Evolutionary conservation across 768 basidiomycete genomes (phyloP).

Genomic region (Pisolithus sp.): DNA sequence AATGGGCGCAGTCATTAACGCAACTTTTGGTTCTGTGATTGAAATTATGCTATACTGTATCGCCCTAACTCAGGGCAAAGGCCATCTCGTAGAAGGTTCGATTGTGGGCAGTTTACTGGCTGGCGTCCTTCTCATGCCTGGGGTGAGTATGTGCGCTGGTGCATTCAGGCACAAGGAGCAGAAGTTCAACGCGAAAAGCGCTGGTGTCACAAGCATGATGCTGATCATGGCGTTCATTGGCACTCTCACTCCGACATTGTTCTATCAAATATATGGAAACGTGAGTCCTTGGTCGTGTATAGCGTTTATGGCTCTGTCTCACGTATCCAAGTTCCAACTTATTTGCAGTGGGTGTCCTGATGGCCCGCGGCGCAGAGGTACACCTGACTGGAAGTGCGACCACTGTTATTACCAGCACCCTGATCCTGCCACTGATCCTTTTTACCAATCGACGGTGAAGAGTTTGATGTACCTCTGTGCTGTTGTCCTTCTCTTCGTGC

Average conservation of each 20-base stretch:
- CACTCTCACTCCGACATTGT: constrained; percentile 88
- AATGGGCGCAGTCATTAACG: constrained; percentile 99
- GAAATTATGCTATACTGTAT: constrained; percentile 92
- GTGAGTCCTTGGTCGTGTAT: constrained; percentile 43
- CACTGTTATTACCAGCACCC: constrained; percentile 95
- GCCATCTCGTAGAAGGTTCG: constrained; percentile 91
- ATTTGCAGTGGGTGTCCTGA: constrained; percentile 77
- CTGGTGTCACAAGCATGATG: constrained; percentile 98
- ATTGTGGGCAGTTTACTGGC: constrained; percentile 94
- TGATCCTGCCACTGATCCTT: constrained; percentile 87
- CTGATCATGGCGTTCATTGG: constrained; percentile 99
- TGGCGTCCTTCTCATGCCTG: constrained; percentile 95
- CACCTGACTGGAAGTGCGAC: constrained; percentile 70
- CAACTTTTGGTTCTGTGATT: constrained; percentile 97
- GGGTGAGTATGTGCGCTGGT: constrained; percentile 89
- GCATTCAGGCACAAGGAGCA: constrained; percentile 90
- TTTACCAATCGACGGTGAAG: constrained; percentile 95
- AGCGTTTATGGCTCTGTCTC: constrained; percentile 2
- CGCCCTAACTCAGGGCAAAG: constrained; percentile 85
- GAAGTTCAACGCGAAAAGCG: constrained; percentile 98
- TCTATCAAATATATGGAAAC: constrained; percentile 97
- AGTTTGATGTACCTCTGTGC: constrained; percentile 96
- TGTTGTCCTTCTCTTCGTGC: constrained; percentile 77
- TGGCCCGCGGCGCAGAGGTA: constrained; percentile 3
- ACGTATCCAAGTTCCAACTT: constrained; percentile 68